Evolutionary conservation across 2,329 filamentous ascomycete species (phyloP).

Genomic region (Cercospora zeae-maydis): DNA sequence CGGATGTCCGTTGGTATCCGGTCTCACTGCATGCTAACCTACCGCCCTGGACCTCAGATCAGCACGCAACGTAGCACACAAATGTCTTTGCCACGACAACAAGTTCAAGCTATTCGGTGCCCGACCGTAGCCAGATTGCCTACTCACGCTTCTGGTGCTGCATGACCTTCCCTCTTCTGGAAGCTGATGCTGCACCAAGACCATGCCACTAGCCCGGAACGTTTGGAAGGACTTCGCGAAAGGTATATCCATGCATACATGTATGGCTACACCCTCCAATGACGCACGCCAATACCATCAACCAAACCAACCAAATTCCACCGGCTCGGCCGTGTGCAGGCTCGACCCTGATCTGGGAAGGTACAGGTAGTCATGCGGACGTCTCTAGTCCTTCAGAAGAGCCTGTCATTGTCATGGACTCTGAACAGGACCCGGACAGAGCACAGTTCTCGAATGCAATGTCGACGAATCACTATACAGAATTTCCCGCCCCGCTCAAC

Average conservation of each 20-base stretch:
- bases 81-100: background rate
- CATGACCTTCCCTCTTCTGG: background rate
- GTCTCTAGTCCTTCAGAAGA: background rate
- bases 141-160: constrained; percentile 1
- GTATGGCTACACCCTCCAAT: background rate
- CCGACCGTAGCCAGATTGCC: background rate
- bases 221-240: background rate
- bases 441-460: background rate
- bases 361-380: background rate
- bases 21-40: background rate
- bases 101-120: background rate
- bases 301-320: constrained; percentile 10
- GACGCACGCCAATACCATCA: constrained; percentile 11
- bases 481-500: background rate
- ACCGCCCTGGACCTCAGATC: background rate
- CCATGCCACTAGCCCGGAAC: background rate
- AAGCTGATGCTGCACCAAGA: background rate
- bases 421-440: background rate
- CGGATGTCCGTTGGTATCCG: background rate
- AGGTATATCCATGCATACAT: background rate
- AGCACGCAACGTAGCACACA: background rate
- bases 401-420: background rate
- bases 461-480: background rate
- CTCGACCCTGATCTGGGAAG: background rate
- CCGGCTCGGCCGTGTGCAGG: background rate